Base-by-base conservation (phyloP, 2,329 filamentous ascomycete species). In the Hymenoscyphus albidus region DNA sequence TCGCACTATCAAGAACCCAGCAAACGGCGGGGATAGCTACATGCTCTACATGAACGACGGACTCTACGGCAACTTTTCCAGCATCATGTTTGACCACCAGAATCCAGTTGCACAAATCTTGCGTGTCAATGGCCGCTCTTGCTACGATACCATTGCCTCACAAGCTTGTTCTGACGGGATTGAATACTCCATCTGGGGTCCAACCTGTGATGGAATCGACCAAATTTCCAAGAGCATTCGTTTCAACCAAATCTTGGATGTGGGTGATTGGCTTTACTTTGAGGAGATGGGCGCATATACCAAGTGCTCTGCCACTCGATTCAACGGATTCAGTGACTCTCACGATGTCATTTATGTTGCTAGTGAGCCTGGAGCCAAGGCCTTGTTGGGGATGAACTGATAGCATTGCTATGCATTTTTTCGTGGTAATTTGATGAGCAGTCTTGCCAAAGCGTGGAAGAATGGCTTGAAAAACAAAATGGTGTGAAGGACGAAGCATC, bases 41-140 rank as follows among this genome's bases (percentile, higher is more conserved):
- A 99, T 98, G 95, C 81, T 97, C 58, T 99, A 99, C 77, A 82
- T 98, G 77, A 99, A 99, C 76, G 95, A 99, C 72, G 95, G 95
- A 35, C 89, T 98, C 62, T 99, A 99, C 75, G 95, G 95, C 74
- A 98, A 98, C 81, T 98, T 99, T 76, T 96, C 92, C 70, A 96
- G 93, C 86, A 98, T 98, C 83, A 97, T 98, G 82, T 99, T 97
- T 77, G 95, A 98, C 75, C 95, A 98, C 79, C 95, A 99, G 83
- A 86, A 96, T 73, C 95, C 95, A 0, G 80, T 90, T 57, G 92
- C 94, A 63, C 91, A 90, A 78, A 85, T 98, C 65, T 82, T 99
- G 62, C 88, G 87, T 70, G 81, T 83, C 22, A 81, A 83, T 66
- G 78, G 83, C 68, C 80, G 81, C 66, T 83, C 85, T 68, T 75